Evolutionary conservation across 768 basidiomycete genomes (phyloP).

Genomic region (Nidula microcarpa): DNA sequence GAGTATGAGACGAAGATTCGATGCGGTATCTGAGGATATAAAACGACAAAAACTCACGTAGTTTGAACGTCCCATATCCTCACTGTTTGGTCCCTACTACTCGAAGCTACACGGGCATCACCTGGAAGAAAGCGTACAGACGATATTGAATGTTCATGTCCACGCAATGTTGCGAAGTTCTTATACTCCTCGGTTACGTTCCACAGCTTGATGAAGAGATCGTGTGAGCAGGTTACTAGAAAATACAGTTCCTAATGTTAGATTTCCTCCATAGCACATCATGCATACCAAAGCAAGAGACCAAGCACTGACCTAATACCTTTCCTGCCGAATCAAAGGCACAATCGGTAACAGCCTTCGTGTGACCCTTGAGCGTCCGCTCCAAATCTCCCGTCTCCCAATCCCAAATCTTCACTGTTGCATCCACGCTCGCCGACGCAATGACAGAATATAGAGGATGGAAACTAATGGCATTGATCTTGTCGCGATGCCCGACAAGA

Average conservation of each 20-base stretch:
- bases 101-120: constrained; percentile 80
- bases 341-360: constrained; percentile 82
- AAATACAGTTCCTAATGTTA: too few relatives aligned
- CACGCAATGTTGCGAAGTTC: constrained; percentile 81
- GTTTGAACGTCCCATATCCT: constrained; percentile 84
- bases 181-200: constrained; percentile 88
- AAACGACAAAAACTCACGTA: too few relatives aligned
- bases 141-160: constrained; percentile 91
- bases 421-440: constrained; percentile 85
- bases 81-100: constrained; percentile 85
- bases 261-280: neutral
- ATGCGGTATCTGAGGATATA: too few relatives aligned
- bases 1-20: too few relatives aligned
- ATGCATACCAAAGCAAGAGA: neutral
- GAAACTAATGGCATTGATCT: constrained; percentile 78
- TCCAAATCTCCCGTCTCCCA: constrained; percentile 96
- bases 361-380: constrained; percentile 88
- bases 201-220: constrained; percentile 92
- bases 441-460: constrained; percentile 83
- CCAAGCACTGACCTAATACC: constrained; percentile 56
- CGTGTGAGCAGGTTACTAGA: constrained; percentile 58
- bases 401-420: constrained; percentile 92
- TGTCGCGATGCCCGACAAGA: constrained; percentile 71
- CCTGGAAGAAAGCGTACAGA: constrained; percentile 82
- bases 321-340: constrained; percentile 88